A percentile compares a stretch with the other conserved stretches of the same genome.
phyloP scores from a whole-genome alignment of 345 rosid species.

The Linum usitatissimum region DNA sequence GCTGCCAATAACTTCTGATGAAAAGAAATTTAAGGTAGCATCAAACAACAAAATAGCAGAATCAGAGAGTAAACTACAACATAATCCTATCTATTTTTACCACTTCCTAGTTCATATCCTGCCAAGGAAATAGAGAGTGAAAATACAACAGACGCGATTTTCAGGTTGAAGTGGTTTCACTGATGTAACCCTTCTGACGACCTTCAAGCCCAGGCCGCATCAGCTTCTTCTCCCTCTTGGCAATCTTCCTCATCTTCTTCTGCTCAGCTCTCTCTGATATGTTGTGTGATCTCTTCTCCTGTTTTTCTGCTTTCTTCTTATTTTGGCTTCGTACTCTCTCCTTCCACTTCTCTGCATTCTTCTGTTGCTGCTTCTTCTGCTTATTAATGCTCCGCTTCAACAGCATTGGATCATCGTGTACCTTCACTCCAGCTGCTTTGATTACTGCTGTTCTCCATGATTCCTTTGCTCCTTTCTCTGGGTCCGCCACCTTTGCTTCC shows the following conservation, averaged over 20 bases:
- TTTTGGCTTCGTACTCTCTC: conserved; percentile 52
- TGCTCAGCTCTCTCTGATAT: conserved; percentile 55
- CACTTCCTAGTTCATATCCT: too few relatives aligned
- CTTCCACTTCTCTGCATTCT: conserved; percentile 79
- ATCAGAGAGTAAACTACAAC: too few relatives aligned
- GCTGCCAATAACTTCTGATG: too few relatives aligned
- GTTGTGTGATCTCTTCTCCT: conserved; percentile 62
- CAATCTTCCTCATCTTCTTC: conserved; percentile 62
- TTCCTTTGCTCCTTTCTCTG: conserved; percentile 67
- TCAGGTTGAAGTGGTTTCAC: conserved; percentile 10
- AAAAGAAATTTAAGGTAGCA: too few relatives aligned
- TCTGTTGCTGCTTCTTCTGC: conserved; percentile 58
- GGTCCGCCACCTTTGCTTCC: conserved; percentile 66
- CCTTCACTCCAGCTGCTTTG: conserved; percentile 73
- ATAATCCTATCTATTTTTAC: too few relatives aligned
- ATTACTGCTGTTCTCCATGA: conserved; percentile 66
- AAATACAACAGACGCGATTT: too few relatives aligned
- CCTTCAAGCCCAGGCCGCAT: conserved; percentile 91
- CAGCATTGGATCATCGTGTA: conserved; percentile 73
- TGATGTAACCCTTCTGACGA: conserved; percentile 34
- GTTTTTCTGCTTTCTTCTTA: conserved; percentile 59
- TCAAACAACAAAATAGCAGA: too few relatives aligned
- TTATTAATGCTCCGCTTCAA: conserved; percentile 68
- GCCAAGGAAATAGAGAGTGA: too few relatives aligned
- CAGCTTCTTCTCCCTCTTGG: conserved; percentile 85